Percentiles rank a stretch among this genome's conserved stretches.
Evolutionary conservation across 768 basidiomycete genomes (phyloP).

Genomic region (Boletus rex-veris): DNA sequence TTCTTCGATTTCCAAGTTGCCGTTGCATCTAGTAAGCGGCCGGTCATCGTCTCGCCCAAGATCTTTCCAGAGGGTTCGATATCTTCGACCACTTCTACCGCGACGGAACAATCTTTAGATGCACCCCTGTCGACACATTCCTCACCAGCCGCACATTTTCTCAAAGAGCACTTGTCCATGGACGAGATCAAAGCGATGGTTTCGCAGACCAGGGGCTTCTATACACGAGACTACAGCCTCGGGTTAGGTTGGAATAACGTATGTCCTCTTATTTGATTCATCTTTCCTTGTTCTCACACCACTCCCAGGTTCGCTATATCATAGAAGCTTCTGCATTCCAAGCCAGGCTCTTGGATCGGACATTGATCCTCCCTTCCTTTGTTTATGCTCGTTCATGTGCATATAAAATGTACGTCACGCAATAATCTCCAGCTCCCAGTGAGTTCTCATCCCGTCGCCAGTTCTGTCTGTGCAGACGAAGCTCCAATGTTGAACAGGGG

Average conservation of each 20-base stretch:
- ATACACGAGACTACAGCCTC: constrained; percentile 40
- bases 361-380: constrained; percentile 39
- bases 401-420: constrained; percentile 33
- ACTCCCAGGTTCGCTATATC: constrained; percentile 40
- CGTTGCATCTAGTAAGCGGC: constrained; percentile 6
- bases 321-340: constrained; percentile 40
- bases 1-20: constrained; percentile 8
- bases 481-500: constrained; percentile 41
- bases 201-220: constrained; percentile 38
- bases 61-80: neutral
- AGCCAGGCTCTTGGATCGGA: constrained; percentile 38
- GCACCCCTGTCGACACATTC: neutral
- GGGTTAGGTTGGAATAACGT: constrained; percentile 48
- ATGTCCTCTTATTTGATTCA: constrained; percentile 3
- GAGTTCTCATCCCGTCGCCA: constrained; percentile 5
- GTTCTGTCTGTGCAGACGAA: constrained; percentile 37
- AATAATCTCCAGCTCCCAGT: neutral
- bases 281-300: neutral
- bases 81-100: neutral
- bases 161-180: constrained; percentile 20
- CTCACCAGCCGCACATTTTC: neutral
- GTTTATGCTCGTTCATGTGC: constrained; percentile 44
- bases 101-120: neutral
- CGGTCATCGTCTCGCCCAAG: neutral
- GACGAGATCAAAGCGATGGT: constrained; percentile 36